Percentiles rank a stretch among this genome's conserved stretches.
Evolutionary conservation across 1,139 yeast genomes (phyloP).

Genomic region (Entelexis paramagnoliae): DNA sequence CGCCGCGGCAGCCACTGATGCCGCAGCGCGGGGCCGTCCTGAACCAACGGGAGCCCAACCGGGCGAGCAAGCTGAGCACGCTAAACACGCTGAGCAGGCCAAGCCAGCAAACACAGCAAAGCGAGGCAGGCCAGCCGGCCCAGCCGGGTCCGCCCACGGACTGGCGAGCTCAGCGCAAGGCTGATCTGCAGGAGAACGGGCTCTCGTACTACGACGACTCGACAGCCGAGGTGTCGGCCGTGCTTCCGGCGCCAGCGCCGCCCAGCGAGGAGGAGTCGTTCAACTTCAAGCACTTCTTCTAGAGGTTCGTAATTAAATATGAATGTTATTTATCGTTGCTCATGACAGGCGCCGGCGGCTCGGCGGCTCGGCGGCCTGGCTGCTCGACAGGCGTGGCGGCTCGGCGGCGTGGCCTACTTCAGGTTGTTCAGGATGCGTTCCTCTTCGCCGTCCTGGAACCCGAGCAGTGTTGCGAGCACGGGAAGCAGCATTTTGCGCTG

Average conservation of each 20-base stretch:
- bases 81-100: no score
- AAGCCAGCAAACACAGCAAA: no score
- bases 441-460: conserved; percentile 61
- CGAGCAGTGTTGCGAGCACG: conserved; percentile 65
- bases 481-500: conserved; percentile 78
- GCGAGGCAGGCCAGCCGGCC: no score
- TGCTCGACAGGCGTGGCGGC: no score
- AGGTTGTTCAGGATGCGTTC: conserved; percentile 38
- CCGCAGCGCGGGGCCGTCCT: not conserved
- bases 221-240: not conserved
- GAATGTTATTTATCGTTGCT: not conserved
- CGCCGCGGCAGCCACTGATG: not conserved
- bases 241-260: not conserved
- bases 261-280: not conserved
- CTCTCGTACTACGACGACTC: not conserved
- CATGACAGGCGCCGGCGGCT: not conserved
- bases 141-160: not conserved
- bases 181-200: conserved; percentile 1
- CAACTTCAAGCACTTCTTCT: not conserved
- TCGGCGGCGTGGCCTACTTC: not conserved
- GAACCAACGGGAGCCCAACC: not conserved
- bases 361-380: no score
- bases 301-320: no score
- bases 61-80: no score
- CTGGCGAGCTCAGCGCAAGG: conserved; percentile 3